Conservation (phyloP, 2,329 filamentous ascomycete species). For the Penicillium sp. region DNA sequence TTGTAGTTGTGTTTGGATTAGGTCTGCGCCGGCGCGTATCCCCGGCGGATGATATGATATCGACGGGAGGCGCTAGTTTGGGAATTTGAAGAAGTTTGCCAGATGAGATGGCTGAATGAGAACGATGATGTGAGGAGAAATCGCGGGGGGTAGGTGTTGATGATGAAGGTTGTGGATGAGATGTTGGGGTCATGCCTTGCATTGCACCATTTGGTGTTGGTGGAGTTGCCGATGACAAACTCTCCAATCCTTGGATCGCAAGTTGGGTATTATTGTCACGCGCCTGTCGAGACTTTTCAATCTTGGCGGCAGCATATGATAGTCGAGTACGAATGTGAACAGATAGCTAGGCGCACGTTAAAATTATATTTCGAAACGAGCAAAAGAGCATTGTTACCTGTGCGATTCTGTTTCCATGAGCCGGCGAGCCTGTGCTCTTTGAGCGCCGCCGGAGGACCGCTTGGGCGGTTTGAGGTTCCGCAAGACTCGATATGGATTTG, state of each 20-base stretch:
- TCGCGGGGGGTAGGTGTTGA: constrained; percentile 1
- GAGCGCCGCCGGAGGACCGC: constrained; percentile 55
- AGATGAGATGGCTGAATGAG: constrained; percentile 18
- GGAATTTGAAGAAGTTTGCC: constrained; percentile 24
- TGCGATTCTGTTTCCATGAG: constrained; percentile 69
- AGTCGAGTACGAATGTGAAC: constrained; percentile 79
- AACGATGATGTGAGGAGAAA: constrained; percentile 13
- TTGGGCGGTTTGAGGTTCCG: constrained; percentile 21
- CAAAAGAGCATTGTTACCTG: constrained; percentile 60
- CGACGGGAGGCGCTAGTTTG: constrained; percentile 45
- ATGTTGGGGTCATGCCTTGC: constrained; percentile 16
- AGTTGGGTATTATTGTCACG: constrained; percentile 49
- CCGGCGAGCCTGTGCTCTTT: constrained; percentile 69
- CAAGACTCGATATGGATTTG: constrained; percentile 51
- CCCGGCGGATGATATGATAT: constrained; percentile 39
- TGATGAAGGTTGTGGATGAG: constrained; percentile 11
- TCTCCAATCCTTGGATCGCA: constrained; percentile 14
- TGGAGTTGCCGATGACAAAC: constrained; percentile 6
- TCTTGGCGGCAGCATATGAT: constrained; percentile 91
- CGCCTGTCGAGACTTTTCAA: constrained; percentile 84
- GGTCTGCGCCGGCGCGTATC: constrained; percentile 36
- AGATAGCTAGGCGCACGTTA: constrained; percentile 59
- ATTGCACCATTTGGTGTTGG: constrained; percentile 70
- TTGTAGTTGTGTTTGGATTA: constrained; percentile 35
- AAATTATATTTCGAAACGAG: constrained; percentile 5